These are phyloP conservation scores for Psilocybe cyanescens DNA, from an alignment of 768 basidiomycete species.

Conservation along the genomic window DNA sequence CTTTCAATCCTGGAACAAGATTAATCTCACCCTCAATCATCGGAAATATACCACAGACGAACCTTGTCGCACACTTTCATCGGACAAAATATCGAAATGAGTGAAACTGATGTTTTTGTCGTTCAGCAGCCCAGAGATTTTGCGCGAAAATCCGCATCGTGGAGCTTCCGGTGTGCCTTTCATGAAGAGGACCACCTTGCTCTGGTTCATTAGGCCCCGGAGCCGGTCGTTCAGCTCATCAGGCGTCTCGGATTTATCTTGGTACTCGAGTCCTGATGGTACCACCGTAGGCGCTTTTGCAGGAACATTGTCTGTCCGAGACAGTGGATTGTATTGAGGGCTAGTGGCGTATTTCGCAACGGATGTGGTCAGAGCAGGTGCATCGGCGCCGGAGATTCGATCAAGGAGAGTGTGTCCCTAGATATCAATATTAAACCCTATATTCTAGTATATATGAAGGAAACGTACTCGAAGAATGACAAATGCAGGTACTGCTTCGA, in stretches of 20 bases:
- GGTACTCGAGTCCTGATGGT: slow-evolving; percentile 15
- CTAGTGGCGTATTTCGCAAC: slow-evolving; percentile 60
- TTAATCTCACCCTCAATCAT: background rate
- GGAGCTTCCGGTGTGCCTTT: slow-evolving; percentile 81
- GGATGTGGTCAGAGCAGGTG: slow-evolving; percentile 58
- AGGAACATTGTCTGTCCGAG: slow-evolving; percentile 50
- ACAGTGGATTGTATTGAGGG: slow-evolving; percentile 44
- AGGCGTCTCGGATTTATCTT: slow-evolving; percentile 49
- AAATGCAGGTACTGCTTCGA: slow-evolving; percentile 88
- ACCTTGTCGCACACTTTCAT: slow-evolving; percentile 85
- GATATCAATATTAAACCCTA: background rate
- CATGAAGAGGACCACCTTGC: slow-evolving; percentile 87
- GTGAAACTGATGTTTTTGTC: slow-evolving; percentile 69
- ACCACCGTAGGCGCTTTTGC: slow-evolving; percentile 31
- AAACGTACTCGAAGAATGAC: slow-evolving; percentile 71
- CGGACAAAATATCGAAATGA: slow-evolving; percentile 82
- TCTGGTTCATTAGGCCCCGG: slow-evolving; percentile 74
- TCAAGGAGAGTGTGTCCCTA: slow-evolving; percentile 90
- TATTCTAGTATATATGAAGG: background rate
- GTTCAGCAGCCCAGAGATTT: slow-evolving; percentile 69
- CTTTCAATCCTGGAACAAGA: slow-evolving; percentile 58
- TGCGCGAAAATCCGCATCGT: slow-evolving; percentile 84
- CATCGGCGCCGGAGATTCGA: slow-evolving; percentile 82
- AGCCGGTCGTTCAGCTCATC: slow-evolving; percentile 74
- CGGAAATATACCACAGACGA: slow-evolving; percentile 23